Evolutionary conservation across 2,329 filamentous ascomycete genomes (phyloP).

Genomic region (Colletotrichum echinochloae): DNA sequence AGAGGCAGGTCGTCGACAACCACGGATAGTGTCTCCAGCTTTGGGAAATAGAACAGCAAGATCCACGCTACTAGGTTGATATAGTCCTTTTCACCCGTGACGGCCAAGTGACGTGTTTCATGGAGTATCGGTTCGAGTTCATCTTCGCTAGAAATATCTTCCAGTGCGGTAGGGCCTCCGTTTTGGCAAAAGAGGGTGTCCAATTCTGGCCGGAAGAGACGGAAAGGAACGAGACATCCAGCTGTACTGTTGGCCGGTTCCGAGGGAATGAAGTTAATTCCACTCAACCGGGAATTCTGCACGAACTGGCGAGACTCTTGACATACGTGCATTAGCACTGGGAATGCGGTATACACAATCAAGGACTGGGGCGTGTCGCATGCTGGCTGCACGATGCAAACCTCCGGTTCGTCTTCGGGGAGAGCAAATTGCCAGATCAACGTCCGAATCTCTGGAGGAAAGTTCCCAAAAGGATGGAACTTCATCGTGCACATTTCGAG

Average conservation of each 20-base stretch:
- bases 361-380: constrained; percentile 12
- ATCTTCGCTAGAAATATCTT: constrained; percentile 6
- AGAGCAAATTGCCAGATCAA: constrained; percentile 13
- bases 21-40: constrained; percentile 15
- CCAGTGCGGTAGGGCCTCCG: neutral
- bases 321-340: constrained; percentile 24
- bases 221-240: neutral
- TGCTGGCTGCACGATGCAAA: constrained; percentile 12
- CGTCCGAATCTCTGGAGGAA: constrained; percentile 5
- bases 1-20: neutral
- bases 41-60: constrained; percentile 14
- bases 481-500: neutral
- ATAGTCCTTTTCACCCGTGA: constrained; percentile 3
- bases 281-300: constrained; percentile 2
- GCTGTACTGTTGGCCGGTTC: neutral
- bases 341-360: constrained; percentile 22
- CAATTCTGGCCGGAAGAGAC: neutral
- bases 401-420: constrained; percentile 15
- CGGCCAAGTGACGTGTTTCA: constrained; percentile 11
- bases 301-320: constrained; percentile 18
- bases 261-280: neutral
- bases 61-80: constrained; percentile 12
- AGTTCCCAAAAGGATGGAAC: neutral
- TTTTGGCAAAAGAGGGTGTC: constrained; percentile 13
- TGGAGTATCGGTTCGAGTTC: constrained; percentile 1